Conservation (phyloP, 1,284 basidiomycete species). For the Bjerkandera adusta region DNA sequence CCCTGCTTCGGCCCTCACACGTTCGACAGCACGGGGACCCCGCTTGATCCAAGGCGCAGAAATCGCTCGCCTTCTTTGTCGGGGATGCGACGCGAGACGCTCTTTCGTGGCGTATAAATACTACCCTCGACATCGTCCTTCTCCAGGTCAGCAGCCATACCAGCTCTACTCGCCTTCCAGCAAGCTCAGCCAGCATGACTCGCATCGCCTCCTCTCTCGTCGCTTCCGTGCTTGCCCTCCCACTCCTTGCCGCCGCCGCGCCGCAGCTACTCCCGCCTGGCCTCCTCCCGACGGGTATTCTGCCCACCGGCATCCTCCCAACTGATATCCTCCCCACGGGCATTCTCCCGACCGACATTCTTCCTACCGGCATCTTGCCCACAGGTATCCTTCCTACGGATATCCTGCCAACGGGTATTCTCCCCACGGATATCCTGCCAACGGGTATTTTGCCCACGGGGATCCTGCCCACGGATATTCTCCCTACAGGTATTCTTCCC, state of each 20-base stretch:
- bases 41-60: too few species aligned
- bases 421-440: background rate
- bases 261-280: background rate
- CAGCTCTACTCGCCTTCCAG: background rate
- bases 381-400: background rate
- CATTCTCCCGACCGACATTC: background rate
- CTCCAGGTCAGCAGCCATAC: too few species aligned
- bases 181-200: background rate
- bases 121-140: too few species aligned
- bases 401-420: background rate
- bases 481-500: background rate
- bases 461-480: background rate
- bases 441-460: background rate
- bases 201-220: background rate
- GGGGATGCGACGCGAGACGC: too few species aligned
- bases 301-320: background rate
- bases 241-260: background rate
- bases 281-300: background rate
- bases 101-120: too few species aligned
- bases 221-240: background rate
- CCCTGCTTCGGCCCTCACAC: too few species aligned
- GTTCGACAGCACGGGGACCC: too few species aligned
- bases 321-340: constrained; percentile 1
- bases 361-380: constrained; percentile 1
- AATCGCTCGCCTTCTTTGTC: too few species aligned